Evolutionary conservation across 176 grass and related monocot genomes (phyloP).

Genomic region (Eleusine indica): DNA sequence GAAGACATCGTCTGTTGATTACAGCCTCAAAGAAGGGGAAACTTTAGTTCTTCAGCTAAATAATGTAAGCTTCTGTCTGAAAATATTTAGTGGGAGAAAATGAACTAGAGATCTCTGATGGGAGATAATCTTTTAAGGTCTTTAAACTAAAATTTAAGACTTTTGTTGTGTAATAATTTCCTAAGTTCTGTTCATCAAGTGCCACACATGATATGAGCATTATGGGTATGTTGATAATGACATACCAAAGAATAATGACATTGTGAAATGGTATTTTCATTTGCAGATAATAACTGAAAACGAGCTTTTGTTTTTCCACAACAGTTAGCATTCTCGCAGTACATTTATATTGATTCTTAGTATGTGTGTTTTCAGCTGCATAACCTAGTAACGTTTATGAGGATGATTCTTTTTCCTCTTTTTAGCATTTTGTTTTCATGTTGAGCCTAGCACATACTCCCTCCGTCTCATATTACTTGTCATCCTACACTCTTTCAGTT

Average conservation of each 20-base stretch:
- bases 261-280: not conserved
- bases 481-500: no score
- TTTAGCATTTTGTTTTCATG: not conserved
- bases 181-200: not conserved
- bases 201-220: not conserved
- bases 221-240: no score
- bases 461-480: no score
- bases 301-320: not conserved
- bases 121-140: not conserved
- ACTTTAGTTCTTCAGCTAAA: constrained; percentile 95
- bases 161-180: not conserved
- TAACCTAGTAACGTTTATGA: not conserved
- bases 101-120: constrained; percentile 9
- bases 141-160: not conserved
- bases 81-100: constrained; percentile 14
- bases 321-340: not conserved
- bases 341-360: not conserved
- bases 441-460: not conserved
- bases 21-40: constrained; percentile 99
- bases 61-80: constrained; percentile 63
- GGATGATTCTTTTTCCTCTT: not conserved
- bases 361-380: not conserved
- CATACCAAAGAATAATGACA: no score
- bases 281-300: not conserved
- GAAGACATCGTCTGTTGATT: constrained; percentile 83